phyloP scores from a whole-genome alignment of 2,329 filamentous ascomycete genomes.

The Pseudocercospora ulei region DNA sequence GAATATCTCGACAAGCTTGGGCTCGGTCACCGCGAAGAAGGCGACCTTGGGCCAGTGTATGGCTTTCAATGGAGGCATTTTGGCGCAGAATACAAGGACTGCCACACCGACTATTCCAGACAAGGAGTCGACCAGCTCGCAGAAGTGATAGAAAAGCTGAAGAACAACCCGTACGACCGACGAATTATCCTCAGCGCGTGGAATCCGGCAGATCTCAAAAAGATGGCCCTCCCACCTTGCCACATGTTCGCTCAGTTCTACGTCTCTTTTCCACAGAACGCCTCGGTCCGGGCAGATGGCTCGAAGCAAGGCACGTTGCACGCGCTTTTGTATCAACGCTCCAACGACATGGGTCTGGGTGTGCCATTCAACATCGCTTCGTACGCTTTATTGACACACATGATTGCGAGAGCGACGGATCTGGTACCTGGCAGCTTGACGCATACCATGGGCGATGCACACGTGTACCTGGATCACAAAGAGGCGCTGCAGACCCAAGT shows the following conservation, averaged over 20 bases:
- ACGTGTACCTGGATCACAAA: constrained; percentile 87
- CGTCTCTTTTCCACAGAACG: constrained; percentile 57
- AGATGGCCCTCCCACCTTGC: constrained; percentile 88
- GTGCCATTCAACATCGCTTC: constrained; percentile 97
- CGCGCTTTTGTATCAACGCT: constrained; percentile 85
- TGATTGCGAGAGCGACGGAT: constrained; percentile 80
- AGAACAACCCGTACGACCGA: constrained; percentile 73
- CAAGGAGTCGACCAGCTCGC: constrained; percentile 89
- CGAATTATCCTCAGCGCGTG: constrained; percentile 85
- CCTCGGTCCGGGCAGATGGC: constrained; percentile 28
- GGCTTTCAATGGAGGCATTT: constrained; percentile 99
- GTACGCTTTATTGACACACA: constrained; percentile 89
- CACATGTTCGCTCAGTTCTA: constrained; percentile 99
- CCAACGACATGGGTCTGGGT: constrained; percentile 92
- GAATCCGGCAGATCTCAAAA: constrained; percentile 77
- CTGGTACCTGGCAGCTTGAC: constrained; percentile 77
- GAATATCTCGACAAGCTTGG: constrained; percentile 81
- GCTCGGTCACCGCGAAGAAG: constrained; percentile 67
- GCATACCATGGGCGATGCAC: constrained; percentile 96
- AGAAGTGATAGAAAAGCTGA: constrained; percentile 79
- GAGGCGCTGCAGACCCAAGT: constrained; percentile 77
- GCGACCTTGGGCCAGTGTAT: constrained; percentile 90
- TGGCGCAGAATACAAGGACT: constrained; percentile 76
- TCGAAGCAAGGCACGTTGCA: constrained; percentile 59
- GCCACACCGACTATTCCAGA: constrained; percentile 69